These are phyloP conservation scores for Ascodesmis nigricans DNA, from an alignment of 495 filamentous ascomycete species.

Conservation along the genomic window DNA sequence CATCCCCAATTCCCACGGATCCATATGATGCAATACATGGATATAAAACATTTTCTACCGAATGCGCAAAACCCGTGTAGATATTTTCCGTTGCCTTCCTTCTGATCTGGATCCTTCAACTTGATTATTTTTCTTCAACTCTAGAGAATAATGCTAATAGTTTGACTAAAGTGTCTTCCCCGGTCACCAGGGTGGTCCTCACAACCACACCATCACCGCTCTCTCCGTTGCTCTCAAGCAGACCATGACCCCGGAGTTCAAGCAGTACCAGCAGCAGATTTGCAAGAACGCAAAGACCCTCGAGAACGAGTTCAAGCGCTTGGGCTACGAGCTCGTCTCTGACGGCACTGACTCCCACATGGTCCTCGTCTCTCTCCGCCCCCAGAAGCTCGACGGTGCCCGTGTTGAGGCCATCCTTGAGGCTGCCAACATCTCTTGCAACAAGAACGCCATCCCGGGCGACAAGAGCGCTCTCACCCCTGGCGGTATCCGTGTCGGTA, in stretches of 20 bases:
- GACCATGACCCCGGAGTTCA: constrained; percentile 80
- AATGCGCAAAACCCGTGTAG: constrained; percentile 8
- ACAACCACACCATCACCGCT: constrained; percentile 99
- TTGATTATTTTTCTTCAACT: background rate
- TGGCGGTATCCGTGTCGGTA: constrained; percentile 83
- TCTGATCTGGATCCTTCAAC: constrained; percentile 3
- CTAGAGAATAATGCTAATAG: background rate
- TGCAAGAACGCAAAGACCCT: constrained; percentile 81
- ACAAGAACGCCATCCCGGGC: constrained; percentile 97
- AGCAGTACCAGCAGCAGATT: constrained; percentile 83
- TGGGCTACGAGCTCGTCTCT: constrained; percentile 81
- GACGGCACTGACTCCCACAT: constrained; percentile 97
- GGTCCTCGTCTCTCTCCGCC: constrained; percentile 78
- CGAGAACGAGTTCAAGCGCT: constrained; percentile 53
- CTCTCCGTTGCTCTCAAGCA: constrained; percentile 93
- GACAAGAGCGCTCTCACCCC: constrained; percentile 95
- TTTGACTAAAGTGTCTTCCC: constrained; percentile 49
- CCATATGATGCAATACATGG: constrained; percentile 7
- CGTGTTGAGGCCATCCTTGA: constrained; percentile 93
- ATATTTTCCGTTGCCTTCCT: constrained; percentile 10
- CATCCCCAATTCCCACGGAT: background rate
- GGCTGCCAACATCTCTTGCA: constrained; percentile 95
- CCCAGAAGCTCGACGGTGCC: constrained; percentile 65
- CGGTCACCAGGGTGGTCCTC: constrained; percentile 94
- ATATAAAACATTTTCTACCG: constrained; percentile 7